Percentiles rank a stretch among this genome's conserved stretches.
phyloP scores from a whole-genome alignment of 73 alveolate species.

The Paramecium sexaurelia region DNA sequence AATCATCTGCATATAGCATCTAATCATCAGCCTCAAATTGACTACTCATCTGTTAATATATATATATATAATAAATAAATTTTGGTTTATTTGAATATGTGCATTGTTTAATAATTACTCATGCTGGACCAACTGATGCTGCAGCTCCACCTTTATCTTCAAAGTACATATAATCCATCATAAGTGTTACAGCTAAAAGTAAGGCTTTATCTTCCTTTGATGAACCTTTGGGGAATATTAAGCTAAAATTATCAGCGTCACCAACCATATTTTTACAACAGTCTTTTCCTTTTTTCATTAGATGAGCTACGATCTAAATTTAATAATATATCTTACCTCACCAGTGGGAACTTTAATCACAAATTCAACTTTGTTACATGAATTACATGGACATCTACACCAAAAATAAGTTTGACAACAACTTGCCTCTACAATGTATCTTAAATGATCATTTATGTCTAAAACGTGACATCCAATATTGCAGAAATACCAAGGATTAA shows the following conservation, averaged over 20 bases:
- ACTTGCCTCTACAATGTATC: conserved; percentile 29
- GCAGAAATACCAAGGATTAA: conserved; percentile 50
- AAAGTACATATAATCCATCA: conserved; percentile 62
- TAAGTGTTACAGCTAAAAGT: conserved; percentile 42
- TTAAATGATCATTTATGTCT: background rate
- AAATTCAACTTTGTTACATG: background rate
- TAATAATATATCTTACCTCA: background rate
- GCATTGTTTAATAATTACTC: background rate
- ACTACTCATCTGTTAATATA: background rate
- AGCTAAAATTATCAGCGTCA: conserved; percentile 35
- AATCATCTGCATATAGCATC: conserved; percentile 42
- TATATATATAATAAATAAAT: background rate
- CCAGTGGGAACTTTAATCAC: background rate
- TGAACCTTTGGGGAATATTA: conserved; percentile 41
- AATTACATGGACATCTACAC: conserved; percentile 1
- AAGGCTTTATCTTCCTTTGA: conserved; percentile 61
- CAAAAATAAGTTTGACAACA: conserved; percentile 54
- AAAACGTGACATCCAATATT: conserved; percentile 9
- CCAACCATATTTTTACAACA: conserved; percentile 39
- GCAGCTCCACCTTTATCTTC: background rate
- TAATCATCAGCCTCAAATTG: conserved; percentile 1
- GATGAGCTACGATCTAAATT: conserved; percentile 1
- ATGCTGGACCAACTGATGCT: background rate
- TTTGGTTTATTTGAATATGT: background rate
- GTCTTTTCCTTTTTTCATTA: conserved; percentile 38